Evolutionary conservation across 2,329 filamentous ascomycete species (phyloP), one percentile per base, ranked within the genome.

Genomic region (Trichoderma sp.): DNA sequence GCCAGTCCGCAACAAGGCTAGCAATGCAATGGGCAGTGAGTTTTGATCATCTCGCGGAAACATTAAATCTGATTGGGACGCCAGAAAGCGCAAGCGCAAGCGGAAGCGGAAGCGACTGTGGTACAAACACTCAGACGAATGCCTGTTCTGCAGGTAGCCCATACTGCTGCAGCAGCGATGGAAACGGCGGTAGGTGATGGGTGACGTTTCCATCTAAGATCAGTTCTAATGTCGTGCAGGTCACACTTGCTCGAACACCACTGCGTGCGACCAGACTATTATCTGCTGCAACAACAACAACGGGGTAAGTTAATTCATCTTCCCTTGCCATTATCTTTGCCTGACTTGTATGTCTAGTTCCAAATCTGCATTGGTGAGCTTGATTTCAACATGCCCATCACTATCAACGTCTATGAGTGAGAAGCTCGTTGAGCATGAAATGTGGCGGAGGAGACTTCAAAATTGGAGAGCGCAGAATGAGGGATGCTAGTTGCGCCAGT

Each of bases 281-380:
- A 63, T 63, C 24, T 63, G 59, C 59, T 63, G 59, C 43, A 63
- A 63, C 43, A 63, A 63, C 34, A 63, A 63, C 18, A 52, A 52
- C 30, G 59, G 59, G 5, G 59, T 63, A 63, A 24, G 59, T 63
- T 37, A 8, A 18, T 30, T 1, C 24, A 28, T 1, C 7, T 8
- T 24, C 37, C 1, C 34, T 63, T 28, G 10, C 8, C 28, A 18
- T 1, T 52, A 5, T 37, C 4, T 26, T 52, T 4, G 14, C 26
- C 58, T 59, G 16, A 59, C 24, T 30, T 5, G 21, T 52, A 37
- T 52, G 11, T 37, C 4, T 24, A 63, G 59, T 63, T 63, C 46
- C 59, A 63, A 63, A 63, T 63, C 26, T 63, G 59, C 28, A 63
- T 63, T 5, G 59, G 59, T n/a, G 59, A 63, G 2, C 59, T 63